Evolutionary conservation across 2,329 filamentous ascomycete genomes (phyloP).

Genomic region (Venturia carpophila): DNA sequence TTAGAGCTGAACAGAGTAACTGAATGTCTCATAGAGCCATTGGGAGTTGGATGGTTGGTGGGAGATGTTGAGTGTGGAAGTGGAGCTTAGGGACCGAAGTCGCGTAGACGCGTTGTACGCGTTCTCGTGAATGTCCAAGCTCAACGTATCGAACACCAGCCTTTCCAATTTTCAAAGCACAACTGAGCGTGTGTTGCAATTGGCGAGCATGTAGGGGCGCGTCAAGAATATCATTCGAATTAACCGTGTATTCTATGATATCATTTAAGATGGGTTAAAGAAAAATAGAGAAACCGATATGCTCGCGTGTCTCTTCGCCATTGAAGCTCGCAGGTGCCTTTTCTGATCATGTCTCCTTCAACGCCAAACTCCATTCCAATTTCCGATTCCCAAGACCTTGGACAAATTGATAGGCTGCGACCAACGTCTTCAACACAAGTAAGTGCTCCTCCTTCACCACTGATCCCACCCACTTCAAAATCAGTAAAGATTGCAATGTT

Average conservation of each 20-base stretch:
- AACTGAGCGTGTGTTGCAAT: not conserved
- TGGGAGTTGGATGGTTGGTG: not conserved
- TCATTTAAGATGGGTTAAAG: not conserved
- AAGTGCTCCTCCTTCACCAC: no score
- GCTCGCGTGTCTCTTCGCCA: not conserved
- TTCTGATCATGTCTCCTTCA: not conserved
- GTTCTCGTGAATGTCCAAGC: not conserved
- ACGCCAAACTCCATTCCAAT: not conserved
- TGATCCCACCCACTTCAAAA: not conserved
- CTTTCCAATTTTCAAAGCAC: not conserved
- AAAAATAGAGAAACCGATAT: not conserved
- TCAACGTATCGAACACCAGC: not conserved
- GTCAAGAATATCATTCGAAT: not conserved
- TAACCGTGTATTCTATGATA: no score
- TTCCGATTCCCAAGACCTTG: not conserved
- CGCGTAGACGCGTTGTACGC: not conserved
- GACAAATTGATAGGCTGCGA: not conserved
- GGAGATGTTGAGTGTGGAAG: not conserved
- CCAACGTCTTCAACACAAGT: not conserved
- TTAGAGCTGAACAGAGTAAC: not conserved
- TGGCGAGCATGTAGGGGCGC: not conserved
- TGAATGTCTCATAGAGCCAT: not conserved
- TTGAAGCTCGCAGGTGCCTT: not conserved
- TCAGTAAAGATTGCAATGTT: conserved; percentile 9
- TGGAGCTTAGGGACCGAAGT: not conserved